Evolutionary conservation across 1,284 basidiomycete genomes (phyloP), one percentile per base, ranked within the genome.

Genomic region (Apiotrichum mycotoxinovorans): DNA sequence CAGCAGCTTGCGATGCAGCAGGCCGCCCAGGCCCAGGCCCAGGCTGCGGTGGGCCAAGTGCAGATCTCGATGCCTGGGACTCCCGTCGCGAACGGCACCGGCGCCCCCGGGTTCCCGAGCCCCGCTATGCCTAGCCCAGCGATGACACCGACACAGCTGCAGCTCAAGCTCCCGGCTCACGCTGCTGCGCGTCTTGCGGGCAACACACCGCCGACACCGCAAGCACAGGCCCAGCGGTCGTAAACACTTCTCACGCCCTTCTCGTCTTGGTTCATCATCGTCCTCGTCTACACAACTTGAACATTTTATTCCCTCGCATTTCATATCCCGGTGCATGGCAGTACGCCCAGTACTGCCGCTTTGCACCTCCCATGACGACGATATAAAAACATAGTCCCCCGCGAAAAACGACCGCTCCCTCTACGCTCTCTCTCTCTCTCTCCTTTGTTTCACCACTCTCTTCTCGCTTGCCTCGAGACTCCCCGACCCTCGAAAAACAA

Each of bases 81-180:
- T 2, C 42, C 34, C 4, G 46, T 37, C 2, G 40, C 46, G 23
- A 56, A 49, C 45, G 53, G 49, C 10, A 27, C 38, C n/a, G n/a
- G n/a, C n/a, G n/a, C n/a, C n/a, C n/a, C n/a, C n/a, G n/a, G n/a
- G n/a, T n/a, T 5, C 37, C 33, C 12, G 40, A 57, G 12, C 43
- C 53, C 20, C 44, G 50, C 18, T 63, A 58, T 38, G 57, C 41
- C 46, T 23, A 54, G 56, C 25, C 60, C 66, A 15, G 44, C 57
- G 18, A 43, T 69, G 40, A 66, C 70, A 1, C 54, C 53, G 12
- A 64, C 58, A n/a, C 62, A 66, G 47, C 38, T 73, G 43, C 67
- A 74, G 51, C 58, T 75, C 45, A 75, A 74, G 51, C 57, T 75
- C 3, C 73, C 73, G 0, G 54, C 73, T 8, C 72, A 71, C 57